Evolutionary conservation across 1,139 yeast species (phyloP), one percentile per base, ranked within the genome.

Genomic region (Zygosaccharomyces pseudobailii): DNA sequence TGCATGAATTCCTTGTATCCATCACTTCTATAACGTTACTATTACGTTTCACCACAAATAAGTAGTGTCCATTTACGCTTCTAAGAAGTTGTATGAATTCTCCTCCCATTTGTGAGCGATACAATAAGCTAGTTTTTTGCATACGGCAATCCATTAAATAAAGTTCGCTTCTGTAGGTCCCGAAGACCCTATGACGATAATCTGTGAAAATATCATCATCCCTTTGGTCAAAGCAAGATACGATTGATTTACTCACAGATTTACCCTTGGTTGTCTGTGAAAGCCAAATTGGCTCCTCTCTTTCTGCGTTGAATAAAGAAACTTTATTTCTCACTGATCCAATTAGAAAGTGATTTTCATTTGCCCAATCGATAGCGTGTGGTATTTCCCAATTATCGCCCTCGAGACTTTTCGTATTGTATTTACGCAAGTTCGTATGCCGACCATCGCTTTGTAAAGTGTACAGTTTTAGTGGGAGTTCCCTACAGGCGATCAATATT

Each of bases 161-260:
- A 3, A 63, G 36, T 44, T 61, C 62, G 34, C 56, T 56, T 35
- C 53, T 56, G 43, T 63, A 63, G 6, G 62, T 61, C 2, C 65
- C 67, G 46, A 51, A 42, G 37, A 43, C 22, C 31, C 43, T 39
- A 31, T 36, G 19, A 9, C 38, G 24, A 22, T 24, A 25, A 27
- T 36, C 42, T 6, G 46, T 31, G 19, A 38, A 50, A 22, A 47
- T 32, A 6, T 45, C 32, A 27, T 37, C 31, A 10, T 41, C 40
- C 21, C 36, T 40, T 24, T 45, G 40, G 27, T 49, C 50, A 47
- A 62, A 62, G 40, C 67, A 62, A 3, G 67, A 62, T 9, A 63
- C 57, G 9, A 63, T 61, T 4, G 63, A 47, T 36, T 55, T 61
- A 22, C 51, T 49, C 3, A 37, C 31, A 21, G 50, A 47, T 19